Evolutionary conservation across 2,329 filamentous ascomycete genomes (phyloP).

Genomic region (Trichophyton verrucosum): DNA sequence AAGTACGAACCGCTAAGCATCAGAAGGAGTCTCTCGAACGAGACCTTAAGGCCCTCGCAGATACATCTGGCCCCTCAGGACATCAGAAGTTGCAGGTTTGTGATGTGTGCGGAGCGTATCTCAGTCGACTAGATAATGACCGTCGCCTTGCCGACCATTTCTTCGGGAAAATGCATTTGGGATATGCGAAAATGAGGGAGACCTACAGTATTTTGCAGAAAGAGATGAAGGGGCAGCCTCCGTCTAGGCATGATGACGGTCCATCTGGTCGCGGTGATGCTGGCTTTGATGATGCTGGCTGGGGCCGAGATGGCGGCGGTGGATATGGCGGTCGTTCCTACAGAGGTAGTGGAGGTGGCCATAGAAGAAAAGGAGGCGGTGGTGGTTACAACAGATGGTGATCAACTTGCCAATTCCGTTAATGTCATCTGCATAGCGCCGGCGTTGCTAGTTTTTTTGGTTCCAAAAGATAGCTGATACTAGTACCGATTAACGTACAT

Average conservation of each 20-base stretch:
- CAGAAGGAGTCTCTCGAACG: conserved; percentile 73
- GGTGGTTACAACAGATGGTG: conserved; percentile 24
- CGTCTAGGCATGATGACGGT: conserved; percentile 41
- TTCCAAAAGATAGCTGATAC: background rate
- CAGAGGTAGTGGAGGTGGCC: conserved; percentile 30
- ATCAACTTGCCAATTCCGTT: conserved; percentile 8
- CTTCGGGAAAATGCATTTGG: conserved; percentile 98
- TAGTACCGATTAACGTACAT: background rate
- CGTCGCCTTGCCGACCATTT: conserved; percentile 90
- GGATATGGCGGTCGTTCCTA: conserved; percentile 22
- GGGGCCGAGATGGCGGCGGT: conserved; percentile 38
- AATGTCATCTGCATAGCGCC: conserved; percentile 28
- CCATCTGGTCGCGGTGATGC: conserved; percentile 34
- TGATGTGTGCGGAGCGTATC: conserved; percentile 93
- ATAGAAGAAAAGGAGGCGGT: conserved; percentile 26
- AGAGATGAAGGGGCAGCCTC: conserved; percentile 63
- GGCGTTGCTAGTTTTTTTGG: conserved; percentile 22
- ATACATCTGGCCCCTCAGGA: conserved; percentile 82
- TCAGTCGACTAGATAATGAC: conserved; percentile 87
- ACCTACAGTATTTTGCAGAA: conserved; percentile 77
- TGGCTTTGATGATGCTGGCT: conserved; percentile 43
- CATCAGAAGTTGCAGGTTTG: conserved; percentile 98
- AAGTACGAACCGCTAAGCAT: conserved; percentile 65
- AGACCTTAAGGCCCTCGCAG: conserved; percentile 78
- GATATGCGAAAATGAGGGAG: conserved; percentile 96